Percentiles rank a stretch among this genome's conserved stretches.
Evolutionary conservation across 2,329 filamentous ascomycete genomes (phyloP).

Genomic region (Calycina marina): DNA sequence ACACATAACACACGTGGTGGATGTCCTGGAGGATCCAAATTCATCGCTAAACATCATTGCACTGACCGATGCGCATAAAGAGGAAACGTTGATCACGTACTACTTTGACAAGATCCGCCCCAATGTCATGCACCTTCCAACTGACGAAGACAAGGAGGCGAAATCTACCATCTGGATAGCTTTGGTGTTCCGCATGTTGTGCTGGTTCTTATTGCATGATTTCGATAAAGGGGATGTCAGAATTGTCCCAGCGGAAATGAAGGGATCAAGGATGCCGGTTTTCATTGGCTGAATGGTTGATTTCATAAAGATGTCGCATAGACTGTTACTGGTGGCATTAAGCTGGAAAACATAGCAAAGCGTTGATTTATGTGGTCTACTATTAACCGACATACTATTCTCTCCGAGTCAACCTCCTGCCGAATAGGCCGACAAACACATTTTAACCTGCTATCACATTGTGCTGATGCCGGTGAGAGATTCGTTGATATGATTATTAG

Average conservation of each 20-base stretch:
- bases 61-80: slow-evolving; percentile 31
- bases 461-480: too few relatives aligned
- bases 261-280: slow-evolving; percentile 39
- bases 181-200: slow-evolving; percentile 41
- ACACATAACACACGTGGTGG: slow-evolving; percentile 22
- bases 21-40: slow-evolving; percentile 31
- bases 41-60: slow-evolving; percentile 18
- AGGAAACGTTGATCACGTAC: slow-evolving; percentile 34
- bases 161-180: slow-evolving; percentile 35
- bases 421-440: too few relatives aligned
- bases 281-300: slow-evolving; percentile 37
- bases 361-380: too few relatives aligned
- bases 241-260: slow-evolving; percentile 35
- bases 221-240: slow-evolving; percentile 40
- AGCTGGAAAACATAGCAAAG: too few relatives aligned
- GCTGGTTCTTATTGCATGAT: slow-evolving; percentile 42
- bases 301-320: too few relatives aligned
- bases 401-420: too few relatives aligned
- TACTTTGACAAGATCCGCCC: slow-evolving; percentile 34
- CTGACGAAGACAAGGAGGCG: slow-evolving; percentile 14
- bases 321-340: too few relatives aligned
- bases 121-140: slow-evolving; percentile 25
- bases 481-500: too few relatives aligned
- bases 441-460: too few relatives aligned
- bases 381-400: too few relatives aligned